A percentile compares a stretch with the other conserved stretches of the same genome.
phyloP scores from a whole-genome alignment of 2,329 filamentous ascomycete species.

The Phaeoacremonium minimum region DNA sequence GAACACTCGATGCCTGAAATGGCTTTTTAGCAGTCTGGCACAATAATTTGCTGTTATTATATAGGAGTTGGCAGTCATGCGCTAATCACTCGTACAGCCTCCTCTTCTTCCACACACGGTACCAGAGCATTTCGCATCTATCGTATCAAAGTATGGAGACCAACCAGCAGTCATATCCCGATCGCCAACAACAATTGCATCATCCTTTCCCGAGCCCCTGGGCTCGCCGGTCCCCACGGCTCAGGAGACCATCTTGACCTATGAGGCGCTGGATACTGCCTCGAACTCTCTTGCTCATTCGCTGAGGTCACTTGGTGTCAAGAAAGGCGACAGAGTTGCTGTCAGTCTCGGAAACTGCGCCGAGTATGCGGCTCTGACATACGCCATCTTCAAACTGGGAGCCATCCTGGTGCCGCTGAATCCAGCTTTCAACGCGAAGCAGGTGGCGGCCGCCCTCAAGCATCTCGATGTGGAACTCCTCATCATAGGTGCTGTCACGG shows the following conservation, averaged over 20 bases:
- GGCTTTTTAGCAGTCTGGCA: too few species aligned
- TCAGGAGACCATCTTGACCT: slow-evolving; percentile 67
- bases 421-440: slow-evolving; percentile 76
- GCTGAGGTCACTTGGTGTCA: slow-evolving; percentile 65
- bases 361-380: slow-evolving; percentile 81
- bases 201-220: slow-evolving; percentile 9
- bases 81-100: too few species aligned
- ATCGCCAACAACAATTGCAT: slow-evolving; percentile 25
- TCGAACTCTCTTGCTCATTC: slow-evolving; percentile 75
- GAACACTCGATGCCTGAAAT: too few species aligned
- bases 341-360: slow-evolving; percentile 81
- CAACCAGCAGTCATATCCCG: slow-evolving; percentile 53
- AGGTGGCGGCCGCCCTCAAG: slow-evolving; percentile 72
- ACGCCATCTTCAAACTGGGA: slow-evolving; percentile 92
- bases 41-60: too few species aligned
- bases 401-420: slow-evolving; percentile 92
- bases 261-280: slow-evolving; percentile 66
- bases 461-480: slow-evolving; percentile 72
- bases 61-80: too few species aligned
- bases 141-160: slow-evolving; percentile 63
- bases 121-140: slow-evolving; percentile 64
- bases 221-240: slow-evolving; percentile 32
- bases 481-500: slow-evolving; percentile 83
- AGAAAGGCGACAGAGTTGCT: slow-evolving; percentile 79
- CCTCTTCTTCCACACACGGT: slow-evolving; percentile 65